Base-by-base conservation (phyloP, 345 rosid genomes). In the Adansonia digitata region DNA sequence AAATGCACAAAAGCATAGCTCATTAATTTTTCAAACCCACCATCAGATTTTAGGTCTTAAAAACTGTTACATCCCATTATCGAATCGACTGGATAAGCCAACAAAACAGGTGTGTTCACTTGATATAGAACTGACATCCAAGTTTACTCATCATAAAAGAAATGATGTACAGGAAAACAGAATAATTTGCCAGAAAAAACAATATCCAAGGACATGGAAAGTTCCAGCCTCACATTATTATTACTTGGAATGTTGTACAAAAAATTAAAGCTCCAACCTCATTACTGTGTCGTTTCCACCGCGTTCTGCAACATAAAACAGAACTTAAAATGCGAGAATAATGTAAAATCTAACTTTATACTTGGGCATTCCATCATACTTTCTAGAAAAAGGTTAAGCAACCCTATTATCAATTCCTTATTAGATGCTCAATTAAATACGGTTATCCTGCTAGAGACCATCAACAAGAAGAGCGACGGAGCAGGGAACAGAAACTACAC, bases 281-380 rank as follows among this genome's bases (percentile, higher is more conserved):
- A 14, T 67, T 43, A 43, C 12, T 26, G 55, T 43, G 53, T 14
- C 4, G 37, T 26, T 67, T 79, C 88, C 61, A 73, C 76, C 69
- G 74, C 5, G 40, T 78, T 82, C 91, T 87, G 93, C 46, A 29
- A 77, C 57, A n/a, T n/a, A 4, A 75, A 11, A 66, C 29, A 49
- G 10, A 31, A 11, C 2, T 46, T 68, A 73, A 81, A 78, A 34
- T 35, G 17, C 17, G n/a, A n/a, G n/a, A n/a, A n/a, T n/a, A n/a
- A 20, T 4, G 52, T 9, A 42, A 29, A 29, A 52, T 52, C 17
- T 11, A 43, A 46, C 2, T 31, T 49, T 29, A 74, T 55, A 20
- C 24, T 61, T 27, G 13, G n/a, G 57, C 35, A 26, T 60, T 34
- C 60, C 65, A 61, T 24, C 31, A 5, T 37, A 18, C 68, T 73